Base-by-base conservation (phyloP, 805 yeast genomes). In the Blastobotrys peoriensis region DNA sequence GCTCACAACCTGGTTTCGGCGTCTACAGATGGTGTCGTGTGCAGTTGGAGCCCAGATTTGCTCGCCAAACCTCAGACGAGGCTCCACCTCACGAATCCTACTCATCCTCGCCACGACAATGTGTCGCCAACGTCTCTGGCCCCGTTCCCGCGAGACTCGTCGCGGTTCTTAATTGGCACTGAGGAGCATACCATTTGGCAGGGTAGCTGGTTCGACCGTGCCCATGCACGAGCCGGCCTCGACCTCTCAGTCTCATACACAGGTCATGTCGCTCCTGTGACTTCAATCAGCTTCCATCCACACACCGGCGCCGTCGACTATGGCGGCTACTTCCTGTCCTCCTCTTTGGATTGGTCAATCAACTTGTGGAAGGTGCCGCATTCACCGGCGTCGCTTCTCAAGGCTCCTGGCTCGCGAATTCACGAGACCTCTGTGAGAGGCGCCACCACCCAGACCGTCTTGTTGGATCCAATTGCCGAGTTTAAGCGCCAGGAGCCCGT, bases 341-440 rank as follows among this genome's bases (percentile, higher is more conserved):
- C 62, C 17, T 59, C 69, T 3, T 49, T 62, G 13, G 73, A 68
- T 50, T 68, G 71, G 67, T 48, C 63, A 3, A 54, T 69, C 19
- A 54, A 56, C 34, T 50, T 68, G 9, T 67, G 71, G 70, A 44
- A 48, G 23, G 43, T 52, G 3, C 42, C 40, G 10, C 8, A 25
- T 25, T 25, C 30, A 8, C 8, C 30, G 10, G 8, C 30, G 8
- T 25, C 30, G 8, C 30, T 25, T 8, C 30, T 25, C 30, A 25
- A 25, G 13, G 13, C 30, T 25, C 30, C 8, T 8, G 30, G 13
- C 30, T 8, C 13, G 8, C 8, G 13, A 13, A 13, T 25, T 25
- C 10, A 8, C 8, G 8, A 8, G 30, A 25, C 30, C 13, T 25
- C 30, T 8, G 30, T 25, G 30, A 8, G 30, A 8, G 30, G 30